Percentiles rank a stretch among this genome's conserved stretches.
These are phyloP conservation scores for Penicillium mononematosum DNA, from an alignment of 495 filamentous ascomycete genomes.

Conservation along the genomic window DNA sequence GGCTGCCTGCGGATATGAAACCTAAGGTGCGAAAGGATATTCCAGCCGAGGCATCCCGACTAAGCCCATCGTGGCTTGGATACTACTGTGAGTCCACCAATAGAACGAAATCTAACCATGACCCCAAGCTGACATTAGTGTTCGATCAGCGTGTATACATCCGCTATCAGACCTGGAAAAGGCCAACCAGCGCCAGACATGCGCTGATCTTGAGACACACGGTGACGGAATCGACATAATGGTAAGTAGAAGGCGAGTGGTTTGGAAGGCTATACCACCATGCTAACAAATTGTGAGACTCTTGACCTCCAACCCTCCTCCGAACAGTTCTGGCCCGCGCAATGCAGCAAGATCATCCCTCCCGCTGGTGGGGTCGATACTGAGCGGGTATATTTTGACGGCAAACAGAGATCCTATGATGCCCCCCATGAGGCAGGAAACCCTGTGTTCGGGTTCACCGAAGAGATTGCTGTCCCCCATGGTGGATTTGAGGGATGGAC, in stretches of 20 bases:
- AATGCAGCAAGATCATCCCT: constrained; percentile 27
- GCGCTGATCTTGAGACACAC: constrained; percentile 30
- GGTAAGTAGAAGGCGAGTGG: constrained; percentile 14
- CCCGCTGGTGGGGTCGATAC: not conserved
- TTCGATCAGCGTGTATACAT: constrained; percentile 33
- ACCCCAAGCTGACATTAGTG: constrained; percentile 2
- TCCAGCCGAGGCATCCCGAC: not conserved
- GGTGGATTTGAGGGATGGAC: constrained; percentile 39
- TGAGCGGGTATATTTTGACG: constrained; percentile 27
- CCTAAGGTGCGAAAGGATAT: constrained; percentile 20
- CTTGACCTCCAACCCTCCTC: constrained; percentile 20
- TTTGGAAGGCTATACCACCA: not conserved
- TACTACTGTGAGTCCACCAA: constrained; percentile 34
- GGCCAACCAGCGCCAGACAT: constrained; percentile 24
- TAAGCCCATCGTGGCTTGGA: constrained; percentile 35
- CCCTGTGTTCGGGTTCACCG: constrained; percentile 33
- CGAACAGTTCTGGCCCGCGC: constrained; percentile 26
- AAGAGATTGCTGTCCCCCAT: constrained; percentile 26
- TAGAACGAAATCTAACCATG: no score
- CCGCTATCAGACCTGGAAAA: constrained; percentile 21
- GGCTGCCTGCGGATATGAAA: constrained; percentile 13
- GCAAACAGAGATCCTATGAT: constrained; percentile 21
- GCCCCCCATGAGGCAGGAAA: constrained; percentile 6
- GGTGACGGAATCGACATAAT: constrained; percentile 22
- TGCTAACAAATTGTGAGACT: constrained; percentile 18